Evolutionary conservation across 1,139 yeast species (phyloP), one percentile per base, ranked within the genome.

Genomic region (Nadsonia starkeyi-henricii): DNA sequence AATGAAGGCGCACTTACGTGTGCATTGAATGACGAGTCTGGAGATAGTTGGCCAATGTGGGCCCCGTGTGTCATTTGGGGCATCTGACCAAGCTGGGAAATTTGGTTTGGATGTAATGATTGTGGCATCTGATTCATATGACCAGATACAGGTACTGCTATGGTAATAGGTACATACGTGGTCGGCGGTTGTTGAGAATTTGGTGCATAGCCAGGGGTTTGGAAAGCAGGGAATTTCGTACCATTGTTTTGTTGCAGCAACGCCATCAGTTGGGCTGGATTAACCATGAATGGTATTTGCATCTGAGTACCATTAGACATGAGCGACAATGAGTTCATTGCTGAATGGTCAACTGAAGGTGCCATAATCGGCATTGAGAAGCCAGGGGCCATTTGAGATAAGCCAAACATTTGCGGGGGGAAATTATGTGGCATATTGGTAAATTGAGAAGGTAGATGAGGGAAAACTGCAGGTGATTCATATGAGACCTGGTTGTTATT

Each of bases 401-500:
- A 26, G 12, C 12, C 30, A 26, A 26, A 26, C 30, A 12, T 12
- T 33, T 33, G 39, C 17, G 17, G 17, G 39, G 39, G 17, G 5
- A 33, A 33, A 9, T 12, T 3, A 5, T 33, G 39, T 7, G 39
- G 17, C 17, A n/a, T 13, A 3, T 23, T 15, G 18, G 9, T 12
- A 21, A 36, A n/a, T 41, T 20, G 44, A 23, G 42, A 13, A 21
- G 44, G 26, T 20, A 26, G 9, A 21, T 41, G 41, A 17, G 39
- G 17, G 17, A 33, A 33, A 4, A 7, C 37, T 12, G 41, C 44
- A 3, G 39, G 39, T 13, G 36, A 45, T 20, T 41, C 39, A 20
- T 46, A 36, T 19, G 49, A 43, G 20, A 39, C 37, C 19, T 42
- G 47, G 15, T 47, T 46, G 13, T 45, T 48, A 18, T 47, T 41